Evolutionary conservation across 805 yeast species (phyloP).

Genomic region (Starmerella vitae): DNA sequence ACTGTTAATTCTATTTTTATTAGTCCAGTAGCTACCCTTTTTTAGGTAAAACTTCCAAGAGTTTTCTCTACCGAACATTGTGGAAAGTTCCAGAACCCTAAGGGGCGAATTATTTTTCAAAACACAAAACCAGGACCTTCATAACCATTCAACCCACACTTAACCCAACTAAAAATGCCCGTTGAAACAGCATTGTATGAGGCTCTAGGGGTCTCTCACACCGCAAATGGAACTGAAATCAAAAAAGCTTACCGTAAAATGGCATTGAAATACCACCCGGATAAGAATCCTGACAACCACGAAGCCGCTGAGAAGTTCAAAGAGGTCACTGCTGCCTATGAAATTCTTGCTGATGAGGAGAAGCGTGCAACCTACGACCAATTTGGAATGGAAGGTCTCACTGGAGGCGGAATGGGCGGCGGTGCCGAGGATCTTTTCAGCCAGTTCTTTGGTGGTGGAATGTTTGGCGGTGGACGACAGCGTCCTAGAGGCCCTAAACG

Average conservation of each 20-base stretch:
- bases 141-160: background rate
- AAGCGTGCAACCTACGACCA: constrained; percentile 82
- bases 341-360: constrained; percentile 71
- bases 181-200: constrained; percentile 58
- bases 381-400: constrained; percentile 85
- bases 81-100: constrained; percentile 4
- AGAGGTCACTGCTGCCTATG: constrained; percentile 80
- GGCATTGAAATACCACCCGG: constrained; percentile 74
- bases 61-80: too few species aligned
- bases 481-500: constrained; percentile 72
- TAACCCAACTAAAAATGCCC: constrained; percentile 35
- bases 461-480: constrained; percentile 44
- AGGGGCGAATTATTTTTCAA: background rate
- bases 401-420: constrained; percentile 60
- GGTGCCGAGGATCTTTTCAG: constrained; percentile 64
- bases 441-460: constrained; percentile 67
- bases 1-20: too few species aligned
- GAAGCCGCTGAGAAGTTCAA: constrained; percentile 96
- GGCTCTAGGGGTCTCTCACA: constrained; percentile 38
- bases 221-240: constrained; percentile 46
- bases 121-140: background rate
- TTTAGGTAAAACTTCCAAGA: too few species aligned
- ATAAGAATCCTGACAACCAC: constrained; percentile 47
- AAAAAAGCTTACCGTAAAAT: constrained; percentile 67
- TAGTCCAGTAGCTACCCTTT: too few species aligned